These are phyloP conservation scores for Cucurbitaria berberidis DNA, from an alignment of 2,329 filamentous ascomycete genomes.

Conservation along the genomic window DNA sequence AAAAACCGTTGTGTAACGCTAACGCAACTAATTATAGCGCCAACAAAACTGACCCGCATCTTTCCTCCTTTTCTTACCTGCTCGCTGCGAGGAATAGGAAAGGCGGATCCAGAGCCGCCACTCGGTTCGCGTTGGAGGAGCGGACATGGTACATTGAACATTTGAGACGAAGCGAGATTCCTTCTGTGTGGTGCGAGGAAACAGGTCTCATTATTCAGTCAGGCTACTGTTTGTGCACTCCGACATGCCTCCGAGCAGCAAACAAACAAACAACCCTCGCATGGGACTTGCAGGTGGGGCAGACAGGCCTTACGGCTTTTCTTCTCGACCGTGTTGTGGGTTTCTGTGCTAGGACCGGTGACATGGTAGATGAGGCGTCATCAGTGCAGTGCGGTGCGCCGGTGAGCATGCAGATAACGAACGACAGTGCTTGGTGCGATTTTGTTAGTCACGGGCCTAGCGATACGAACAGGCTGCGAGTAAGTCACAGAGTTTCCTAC, in stretches of 20 bases:
- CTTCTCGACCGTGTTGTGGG: not conserved
- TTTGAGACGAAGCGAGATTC: too few species aligned
- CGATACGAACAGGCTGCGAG: not conserved
- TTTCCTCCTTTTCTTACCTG: not conserved
- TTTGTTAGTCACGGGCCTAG: not conserved
- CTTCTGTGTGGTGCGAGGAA: not conserved
- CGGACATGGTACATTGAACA: not conserved
- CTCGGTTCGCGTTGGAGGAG: not conserved
- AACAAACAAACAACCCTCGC: not conserved
- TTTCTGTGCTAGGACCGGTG: not conserved
- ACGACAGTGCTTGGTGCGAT: not conserved
- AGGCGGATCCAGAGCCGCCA: not conserved
- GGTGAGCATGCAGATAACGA: constrained; percentile 2
- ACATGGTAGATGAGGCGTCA: constrained; percentile 2
- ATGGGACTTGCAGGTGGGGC: not conserved
- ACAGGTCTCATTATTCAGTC: not conserved
- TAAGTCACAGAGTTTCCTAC: not conserved
- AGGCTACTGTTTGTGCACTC: not conserved
- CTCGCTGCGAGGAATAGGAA: not conserved
- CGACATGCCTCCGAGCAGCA: not conserved
- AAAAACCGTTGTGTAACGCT: constrained; percentile 28
- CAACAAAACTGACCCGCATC: not conserved
- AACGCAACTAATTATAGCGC: constrained; percentile 12
- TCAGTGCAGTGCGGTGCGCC: not conserved
- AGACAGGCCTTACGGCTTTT: not conserved